Conservation (phyloP, 208 protist genomes). For the Wallacemonas sp. region DNA sequence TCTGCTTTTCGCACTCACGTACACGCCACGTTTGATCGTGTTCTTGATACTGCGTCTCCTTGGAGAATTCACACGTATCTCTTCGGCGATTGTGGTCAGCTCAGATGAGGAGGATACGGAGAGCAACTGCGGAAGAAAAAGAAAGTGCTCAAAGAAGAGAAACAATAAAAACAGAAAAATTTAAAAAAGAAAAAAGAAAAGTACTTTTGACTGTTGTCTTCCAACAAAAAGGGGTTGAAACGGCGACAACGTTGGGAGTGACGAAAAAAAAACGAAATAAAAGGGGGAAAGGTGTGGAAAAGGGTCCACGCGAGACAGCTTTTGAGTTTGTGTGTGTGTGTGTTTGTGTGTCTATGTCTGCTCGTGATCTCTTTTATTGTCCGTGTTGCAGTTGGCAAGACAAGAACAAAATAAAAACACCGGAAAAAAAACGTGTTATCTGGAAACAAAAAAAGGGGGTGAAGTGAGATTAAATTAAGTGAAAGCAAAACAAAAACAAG, state of each 20-base stretch:
- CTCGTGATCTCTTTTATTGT: too few relatives aligned
- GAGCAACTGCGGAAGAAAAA: background rate
- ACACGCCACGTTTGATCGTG: too few relatives aligned
- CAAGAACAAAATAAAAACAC: slow-evolving; percentile 15
- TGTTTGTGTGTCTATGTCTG: too few relatives aligned
- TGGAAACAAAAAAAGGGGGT: slow-evolving; percentile 1
- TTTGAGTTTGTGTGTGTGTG: too few relatives aligned
- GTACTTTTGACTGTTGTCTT: too few relatives aligned
- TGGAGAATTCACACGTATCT: too few relatives aligned
- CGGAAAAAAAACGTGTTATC: slow-evolving; percentile 9
- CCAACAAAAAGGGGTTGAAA: too few relatives aligned
- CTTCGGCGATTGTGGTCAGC: background rate
- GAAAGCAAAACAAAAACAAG: slow-evolving; percentile 1
- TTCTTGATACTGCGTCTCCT: background rate
- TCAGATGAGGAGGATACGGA: background rate
- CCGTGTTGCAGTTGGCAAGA: too few relatives aligned
- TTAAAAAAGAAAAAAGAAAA: background rate
- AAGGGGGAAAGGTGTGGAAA: slow-evolving; percentile 9
- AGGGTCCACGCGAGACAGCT: background rate
- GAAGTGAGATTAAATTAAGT: background rate
- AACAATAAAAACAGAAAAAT: slow-evolving; percentile 9
- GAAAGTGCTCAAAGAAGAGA: background rate
- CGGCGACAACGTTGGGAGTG: background rate
- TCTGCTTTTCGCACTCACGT: background rate
- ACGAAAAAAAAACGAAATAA: slow-evolving; percentile 3